Percentiles rank a stretch among this genome's conserved stretches.
Evolutionary conservation across 2,329 filamentous ascomycete genomes (phyloP).

Genomic region (Falciphora oryzae): DNA sequence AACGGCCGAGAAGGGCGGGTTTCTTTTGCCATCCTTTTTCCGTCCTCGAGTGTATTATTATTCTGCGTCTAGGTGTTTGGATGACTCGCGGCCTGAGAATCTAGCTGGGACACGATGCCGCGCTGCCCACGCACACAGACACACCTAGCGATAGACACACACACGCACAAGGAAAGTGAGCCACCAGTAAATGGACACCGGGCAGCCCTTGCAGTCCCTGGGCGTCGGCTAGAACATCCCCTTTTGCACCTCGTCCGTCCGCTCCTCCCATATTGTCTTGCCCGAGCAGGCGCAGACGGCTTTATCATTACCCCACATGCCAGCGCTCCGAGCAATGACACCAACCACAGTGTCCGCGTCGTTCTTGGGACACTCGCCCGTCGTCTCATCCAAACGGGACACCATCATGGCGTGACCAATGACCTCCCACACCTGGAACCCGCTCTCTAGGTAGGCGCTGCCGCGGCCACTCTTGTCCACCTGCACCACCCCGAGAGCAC

Average conservation of each 20-base stretch:
- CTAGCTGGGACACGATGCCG: too few relatives aligned
- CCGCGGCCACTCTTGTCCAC: slow-evolving; percentile 73
- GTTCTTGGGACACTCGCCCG: slow-evolving; percentile 57
- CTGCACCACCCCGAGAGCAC: slow-evolving; percentile 67
- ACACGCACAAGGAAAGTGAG: not conserved
- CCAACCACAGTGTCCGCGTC: slow-evolving; percentile 84
- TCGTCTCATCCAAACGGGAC: slow-evolving; percentile 55
- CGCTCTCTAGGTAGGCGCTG: slow-evolving; percentile 72
- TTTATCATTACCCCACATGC: slow-evolving; percentile 99
- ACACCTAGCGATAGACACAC: too few relatives aligned
- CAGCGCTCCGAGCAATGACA: slow-evolving; percentile 89
- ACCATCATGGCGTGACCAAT: slow-evolving; percentile 92
- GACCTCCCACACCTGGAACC: slow-evolving; percentile 89
- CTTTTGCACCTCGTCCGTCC: slow-evolving; percentile 79
- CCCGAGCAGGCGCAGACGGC: slow-evolving; percentile 96
- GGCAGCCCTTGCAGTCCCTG: too few relatives aligned
- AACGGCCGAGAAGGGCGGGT: not conserved
- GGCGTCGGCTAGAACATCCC: slow-evolving; percentile 66
- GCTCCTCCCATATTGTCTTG: slow-evolving; percentile 97
- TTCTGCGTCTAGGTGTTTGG: not conserved
- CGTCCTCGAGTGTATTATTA: not conserved
- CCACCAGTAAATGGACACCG: not conserved
- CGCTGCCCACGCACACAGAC: too few relatives aligned
- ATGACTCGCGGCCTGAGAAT: not conserved
- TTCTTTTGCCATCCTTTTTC: not conserved